A percentile compares a stretch with the other conserved stretches of the same genome.
Evolutionary conservation across 2,329 filamentous ascomycete genomes (phyloP).

Genomic region (Venturia carpophila): DNA sequence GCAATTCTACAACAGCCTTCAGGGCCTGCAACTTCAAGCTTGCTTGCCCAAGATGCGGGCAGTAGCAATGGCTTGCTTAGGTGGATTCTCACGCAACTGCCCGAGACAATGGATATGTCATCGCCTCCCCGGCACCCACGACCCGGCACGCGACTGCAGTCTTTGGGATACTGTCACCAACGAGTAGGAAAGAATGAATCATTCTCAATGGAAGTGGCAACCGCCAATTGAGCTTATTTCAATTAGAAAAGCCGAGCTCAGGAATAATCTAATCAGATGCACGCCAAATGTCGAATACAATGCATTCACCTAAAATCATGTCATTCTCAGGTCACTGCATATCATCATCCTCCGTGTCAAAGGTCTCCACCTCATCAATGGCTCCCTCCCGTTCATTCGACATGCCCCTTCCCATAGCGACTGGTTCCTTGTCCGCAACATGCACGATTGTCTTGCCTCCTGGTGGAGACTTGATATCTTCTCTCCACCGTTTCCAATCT

Average conservation of each 20-base stretch:
- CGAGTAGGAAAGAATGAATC: neutral
- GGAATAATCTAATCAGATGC: constrained; percentile 6
- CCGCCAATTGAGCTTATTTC: neutral
- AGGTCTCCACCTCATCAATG: constrained; percentile 80
- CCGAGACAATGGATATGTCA: neutral
- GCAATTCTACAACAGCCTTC: neutral
- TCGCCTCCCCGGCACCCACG: no score
- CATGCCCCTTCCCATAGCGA: constrained; percentile 33
- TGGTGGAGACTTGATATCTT: constrained; percentile 63
- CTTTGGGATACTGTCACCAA: no score
- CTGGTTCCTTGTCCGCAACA: constrained; percentile 63
- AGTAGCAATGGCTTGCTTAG: neutral
- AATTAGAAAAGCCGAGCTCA: neutral
- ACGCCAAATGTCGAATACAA: neutral
- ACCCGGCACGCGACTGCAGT: no score
- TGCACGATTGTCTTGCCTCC: constrained; percentile 75
- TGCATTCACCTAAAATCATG: neutral
- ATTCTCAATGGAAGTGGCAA: neutral
- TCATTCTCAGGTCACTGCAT: constrained; percentile 12
- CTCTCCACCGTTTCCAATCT: constrained; percentile 80
- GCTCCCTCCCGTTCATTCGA: constrained; percentile 58
- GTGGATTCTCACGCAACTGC: neutral
- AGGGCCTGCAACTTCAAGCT: neutral
- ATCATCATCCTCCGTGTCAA: constrained; percentile 62
- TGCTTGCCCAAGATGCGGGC: neutral